These are phyloP conservation scores for Stropharia rugosoannulata DNA, from an alignment of 768 basidiomycete genomes.

Conservation along the genomic window DNA sequence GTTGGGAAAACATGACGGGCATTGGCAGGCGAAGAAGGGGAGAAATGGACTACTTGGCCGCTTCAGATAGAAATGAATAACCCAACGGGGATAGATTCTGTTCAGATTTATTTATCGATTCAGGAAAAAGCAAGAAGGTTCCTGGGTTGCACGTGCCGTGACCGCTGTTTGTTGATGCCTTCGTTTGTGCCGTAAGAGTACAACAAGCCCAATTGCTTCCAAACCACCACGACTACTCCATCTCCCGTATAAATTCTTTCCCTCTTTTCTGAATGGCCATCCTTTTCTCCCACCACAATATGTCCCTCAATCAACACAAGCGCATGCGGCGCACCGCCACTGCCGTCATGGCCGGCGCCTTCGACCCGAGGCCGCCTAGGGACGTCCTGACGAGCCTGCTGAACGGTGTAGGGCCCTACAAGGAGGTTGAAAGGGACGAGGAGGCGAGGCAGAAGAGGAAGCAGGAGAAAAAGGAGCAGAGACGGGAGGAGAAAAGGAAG, in stretches of 20 bases:
- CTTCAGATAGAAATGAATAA: conserved; percentile 17
- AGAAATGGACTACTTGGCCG: conserved; percentile 14
- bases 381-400: conserved; percentile 80
- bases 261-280: conserved; percentile 25
- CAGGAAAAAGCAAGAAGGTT: conserved; percentile 34
- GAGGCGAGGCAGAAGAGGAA: conserved; percentile 54
- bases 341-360: conserved; percentile 70
- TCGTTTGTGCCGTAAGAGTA: conserved; percentile 47
- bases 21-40: conserved; percentile 11
- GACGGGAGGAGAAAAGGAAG: conserved; percentile 45
- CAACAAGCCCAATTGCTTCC: conserved; percentile 48
- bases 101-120: conserved; percentile 35
- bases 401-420: conserved; percentile 72
- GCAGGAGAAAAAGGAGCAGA: conserved; percentile 52
- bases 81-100: conserved; percentile 40
- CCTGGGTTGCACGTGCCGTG: conserved; percentile 46
- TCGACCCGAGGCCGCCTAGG: conserved; percentile 64
- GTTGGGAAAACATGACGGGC: neutral
- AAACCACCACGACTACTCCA: conserved; percentile 49
- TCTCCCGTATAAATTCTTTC: conserved; percentile 34
- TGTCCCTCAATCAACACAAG: conserved; percentile 33
- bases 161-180: conserved; percentile 49
- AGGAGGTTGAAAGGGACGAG: conserved; percentile 61
- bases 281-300: conserved; percentile 22
- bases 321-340: conserved; percentile 66